These are phyloP conservation scores for Chamaecyparis obtusa DNA, from an alignment of 75 land plant species.

Conservation along the genomic window DNA sequence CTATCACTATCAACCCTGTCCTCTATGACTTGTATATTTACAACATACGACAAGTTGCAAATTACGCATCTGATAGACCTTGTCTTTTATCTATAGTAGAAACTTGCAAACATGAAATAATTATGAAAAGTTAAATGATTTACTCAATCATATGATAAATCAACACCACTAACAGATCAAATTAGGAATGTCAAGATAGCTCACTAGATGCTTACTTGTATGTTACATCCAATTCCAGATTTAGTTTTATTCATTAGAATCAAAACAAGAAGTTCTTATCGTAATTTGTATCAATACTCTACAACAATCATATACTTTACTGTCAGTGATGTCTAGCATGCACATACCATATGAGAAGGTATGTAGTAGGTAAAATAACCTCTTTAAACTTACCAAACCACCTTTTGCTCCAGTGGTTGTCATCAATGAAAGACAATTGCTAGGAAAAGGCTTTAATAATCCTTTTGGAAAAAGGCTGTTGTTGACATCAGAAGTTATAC, in stretches of 20 bases:
- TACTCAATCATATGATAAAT: not conserved
- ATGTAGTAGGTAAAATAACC: not conserved
- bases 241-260: not conserved
- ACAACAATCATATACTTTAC: not conserved
- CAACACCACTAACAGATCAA: not conserved
- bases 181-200: not conserved
- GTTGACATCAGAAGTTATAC: constrained; percentile 52
- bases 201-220: not conserved
- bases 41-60: not conserved
- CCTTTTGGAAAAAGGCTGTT: constrained; percentile 67
- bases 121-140: not conserved
- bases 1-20: too few relatives aligned
- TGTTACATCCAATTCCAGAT: not conserved
- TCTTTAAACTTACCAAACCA: constrained; percentile 50
- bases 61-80: not conserved
- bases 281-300: not conserved
- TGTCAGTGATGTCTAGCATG: not conserved
- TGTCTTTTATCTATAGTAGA: not conserved
- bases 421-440: constrained; percentile 88
- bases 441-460: constrained; percentile 67
- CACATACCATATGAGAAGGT: not conserved
- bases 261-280: not conserved
- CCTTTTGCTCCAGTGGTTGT: constrained; percentile 96
- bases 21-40: too few relatives aligned
- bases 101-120: not conserved